These are phyloP conservation scores for Dactylis glomerata DNA, from an alignment of 176 grass and related monocot genomes.

Conservation along the genomic window DNA sequence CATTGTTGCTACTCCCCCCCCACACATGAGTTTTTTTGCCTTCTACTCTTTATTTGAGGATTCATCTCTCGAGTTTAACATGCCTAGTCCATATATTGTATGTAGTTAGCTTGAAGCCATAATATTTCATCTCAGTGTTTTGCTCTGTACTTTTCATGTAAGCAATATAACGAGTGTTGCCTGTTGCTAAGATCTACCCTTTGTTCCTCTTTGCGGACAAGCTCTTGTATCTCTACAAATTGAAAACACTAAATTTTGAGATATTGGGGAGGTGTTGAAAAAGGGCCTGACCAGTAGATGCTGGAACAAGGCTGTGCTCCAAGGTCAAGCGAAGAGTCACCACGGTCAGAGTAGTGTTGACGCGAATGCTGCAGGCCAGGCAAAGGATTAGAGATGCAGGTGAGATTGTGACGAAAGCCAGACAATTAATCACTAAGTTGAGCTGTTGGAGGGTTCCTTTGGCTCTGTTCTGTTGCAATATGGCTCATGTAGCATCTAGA, in stretches of 20 bases:
- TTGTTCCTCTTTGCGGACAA: neutral
- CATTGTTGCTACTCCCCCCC: no score
- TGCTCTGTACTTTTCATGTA: neutral
- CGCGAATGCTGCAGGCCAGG: neutral
- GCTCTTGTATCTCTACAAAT: neutral
- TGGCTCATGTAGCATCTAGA: no score
- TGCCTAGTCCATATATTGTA: no score
- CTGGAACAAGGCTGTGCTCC: neutral
- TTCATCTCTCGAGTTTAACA: no score
- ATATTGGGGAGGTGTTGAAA: neutral
- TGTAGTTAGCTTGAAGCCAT: neutral
- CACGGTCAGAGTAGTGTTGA: neutral
- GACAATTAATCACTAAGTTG: no score
- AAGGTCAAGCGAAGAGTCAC: neutral
- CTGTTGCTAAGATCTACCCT: no score
- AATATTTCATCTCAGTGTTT: neutral
- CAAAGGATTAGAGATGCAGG: no score
- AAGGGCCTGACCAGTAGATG: neutral
- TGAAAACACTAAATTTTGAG: neutral
- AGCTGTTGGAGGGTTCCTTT: no score
- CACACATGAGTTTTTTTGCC: no score
- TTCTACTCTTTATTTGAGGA: no score
- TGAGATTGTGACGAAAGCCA: no score
- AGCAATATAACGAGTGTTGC: neutral
- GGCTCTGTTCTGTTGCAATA: no score